A percentile compares a stretch with the other conserved stretches of the same genome.
phyloP scores from a whole-genome alignment of 352 stramenopile genomes.

The Globisporangium iwayamae region DNA sequence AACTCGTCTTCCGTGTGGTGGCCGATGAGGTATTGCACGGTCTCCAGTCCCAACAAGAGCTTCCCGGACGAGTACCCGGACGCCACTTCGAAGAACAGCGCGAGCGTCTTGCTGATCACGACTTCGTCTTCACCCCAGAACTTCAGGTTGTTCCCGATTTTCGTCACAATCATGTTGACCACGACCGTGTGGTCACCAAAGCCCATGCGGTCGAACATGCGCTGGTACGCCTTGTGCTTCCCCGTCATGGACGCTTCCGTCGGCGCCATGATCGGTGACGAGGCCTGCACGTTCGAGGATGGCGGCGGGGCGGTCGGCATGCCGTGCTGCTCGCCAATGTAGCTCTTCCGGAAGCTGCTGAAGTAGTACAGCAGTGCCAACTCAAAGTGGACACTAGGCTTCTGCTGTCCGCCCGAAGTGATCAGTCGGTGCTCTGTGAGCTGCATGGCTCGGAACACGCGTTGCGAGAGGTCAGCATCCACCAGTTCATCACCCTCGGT shows the following conservation, averaged over 20 bases:
- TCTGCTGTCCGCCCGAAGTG: slow-evolving; percentile 70
- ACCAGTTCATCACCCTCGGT: slow-evolving; percentile 94
- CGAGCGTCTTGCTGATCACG: slow-evolving; percentile 94
- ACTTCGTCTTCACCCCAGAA: slow-evolving; percentile 97
- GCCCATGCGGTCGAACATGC: slow-evolving; percentile 97
- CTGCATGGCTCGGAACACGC: slow-evolving; percentile 95
- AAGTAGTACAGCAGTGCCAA: slow-evolving; percentile 97
- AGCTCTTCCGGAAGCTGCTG: slow-evolving; percentile 90
- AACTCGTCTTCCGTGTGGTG: slow-evolving; percentile 98
- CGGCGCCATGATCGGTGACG: slow-evolving; percentile 80
- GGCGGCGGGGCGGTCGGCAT: slow-evolving; percentile 76
- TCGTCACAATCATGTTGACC: slow-evolving; percentile 98
- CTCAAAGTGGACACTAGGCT: slow-evolving; percentile 93
- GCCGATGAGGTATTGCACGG: slow-evolving; percentile 95
- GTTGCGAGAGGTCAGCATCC: slow-evolving; percentile 94
- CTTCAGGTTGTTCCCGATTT: slow-evolving; percentile 99
- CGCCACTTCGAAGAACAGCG: slow-evolving; percentile 97
- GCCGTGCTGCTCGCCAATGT: slow-evolving; percentile 89
- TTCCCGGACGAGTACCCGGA: slow-evolving; percentile 96
- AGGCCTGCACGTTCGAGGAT: slow-evolving; percentile 46
- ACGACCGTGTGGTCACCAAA: slow-evolving; percentile 96
- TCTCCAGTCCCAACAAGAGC: slow-evolving; percentile 96
- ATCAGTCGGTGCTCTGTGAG: slow-evolving; percentile 94
- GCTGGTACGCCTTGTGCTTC: slow-evolving; percentile 95
- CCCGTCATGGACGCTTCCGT: slow-evolving; percentile 71